phyloP scores from a whole-genome alignment of 2,329 filamentous ascomycete species.

The Rutstroemia sp. region DNA sequence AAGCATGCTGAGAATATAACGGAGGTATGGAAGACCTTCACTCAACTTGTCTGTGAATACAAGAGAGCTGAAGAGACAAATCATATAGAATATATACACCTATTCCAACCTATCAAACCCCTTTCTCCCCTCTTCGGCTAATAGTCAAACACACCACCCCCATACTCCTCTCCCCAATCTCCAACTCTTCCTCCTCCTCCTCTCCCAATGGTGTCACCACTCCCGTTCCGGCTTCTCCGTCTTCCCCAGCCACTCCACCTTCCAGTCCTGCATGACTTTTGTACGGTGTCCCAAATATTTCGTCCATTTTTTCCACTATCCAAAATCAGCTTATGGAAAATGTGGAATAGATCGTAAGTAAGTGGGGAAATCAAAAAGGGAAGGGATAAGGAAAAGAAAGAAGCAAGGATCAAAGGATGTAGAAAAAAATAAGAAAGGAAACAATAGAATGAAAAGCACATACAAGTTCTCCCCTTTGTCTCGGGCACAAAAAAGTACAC shows the following conservation, averaged over 20 bases:
- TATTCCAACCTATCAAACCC: background rate
- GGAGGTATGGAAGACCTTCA: too few species aligned
- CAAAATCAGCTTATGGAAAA: background rate
- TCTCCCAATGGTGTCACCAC: background rate
- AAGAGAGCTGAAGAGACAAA: too few species aligned
- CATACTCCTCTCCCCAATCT: background rate
- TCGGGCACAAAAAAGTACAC: slow-evolving; percentile 74
- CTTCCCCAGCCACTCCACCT: background rate
- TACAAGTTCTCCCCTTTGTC: slow-evolving; percentile 55
- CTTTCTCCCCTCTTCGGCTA: background rate
- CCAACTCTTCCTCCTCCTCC: background rate
- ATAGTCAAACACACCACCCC: background rate
- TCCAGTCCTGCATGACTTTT: background rate
- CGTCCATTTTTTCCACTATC: slow-evolving; percentile 63
- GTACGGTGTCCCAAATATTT: slow-evolving; percentile 20
- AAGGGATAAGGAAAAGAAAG: background rate
- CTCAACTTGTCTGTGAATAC: too few species aligned
- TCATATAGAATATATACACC: too few species aligned
- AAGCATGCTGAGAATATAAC: too few species aligned
- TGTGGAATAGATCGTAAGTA: background rate
- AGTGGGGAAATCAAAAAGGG: background rate
- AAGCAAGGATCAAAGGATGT: background rate
- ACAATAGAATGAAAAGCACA: background rate
- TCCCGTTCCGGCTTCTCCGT: too few species aligned
- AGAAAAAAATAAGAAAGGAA: background rate